These are phyloP conservation scores for Lactarius trivialis DNA, from an alignment of 768 basidiomycete species.

Conservation along the genomic window DNA sequence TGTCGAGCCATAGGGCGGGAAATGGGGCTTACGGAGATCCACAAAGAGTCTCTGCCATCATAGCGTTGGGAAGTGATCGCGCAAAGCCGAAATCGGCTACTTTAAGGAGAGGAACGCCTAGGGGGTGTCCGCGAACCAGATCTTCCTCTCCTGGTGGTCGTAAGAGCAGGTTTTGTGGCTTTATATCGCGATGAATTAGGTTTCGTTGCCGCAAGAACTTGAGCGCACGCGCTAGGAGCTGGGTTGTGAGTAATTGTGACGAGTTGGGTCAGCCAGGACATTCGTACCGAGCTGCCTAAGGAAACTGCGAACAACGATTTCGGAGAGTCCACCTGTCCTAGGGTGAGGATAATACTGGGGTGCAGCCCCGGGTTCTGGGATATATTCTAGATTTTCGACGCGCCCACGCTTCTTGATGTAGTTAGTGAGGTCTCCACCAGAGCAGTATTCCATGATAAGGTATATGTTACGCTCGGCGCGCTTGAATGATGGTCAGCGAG, in stretches of 20 bases:
- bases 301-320: conserved; percentile 87
- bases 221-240: conserved; percentile 74
- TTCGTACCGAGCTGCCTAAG: conserved; percentile 76
- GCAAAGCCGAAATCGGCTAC: conserved; percentile 99
- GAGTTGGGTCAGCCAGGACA: conserved; percentile 11
- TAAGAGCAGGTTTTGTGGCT: conserved; percentile 94
- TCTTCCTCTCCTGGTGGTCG: conserved; percentile 77
- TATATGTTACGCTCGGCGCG: conserved; percentile 77
- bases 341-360: conserved; percentile 90
- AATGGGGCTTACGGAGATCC: conserved; percentile 77
- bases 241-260: not conserved
- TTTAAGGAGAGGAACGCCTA: conserved; percentile 91
- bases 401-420: conserved; percentile 98
- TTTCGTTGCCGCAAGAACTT: conserved; percentile 86
- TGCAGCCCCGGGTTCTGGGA: conserved; percentile 59
- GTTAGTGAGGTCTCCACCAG: conserved; percentile 90
- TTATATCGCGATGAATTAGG: conserved; percentile 95
- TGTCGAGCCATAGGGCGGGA: too few species aligned
- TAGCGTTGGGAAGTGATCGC: conserved; percentile 79
- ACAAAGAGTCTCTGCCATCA: conserved; percentile 97
- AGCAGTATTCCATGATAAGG: conserved; percentile 96
- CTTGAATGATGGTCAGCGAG: conserved; percentile 25
- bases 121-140: conserved; percentile 78
- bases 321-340: conserved; percentile 81
- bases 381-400: conserved; percentile 81